Percentiles rank a stretch among this genome's conserved stretches.
These are phyloP conservation scores for Endotrypanum monterogeii DNA, from an alignment of 208 protist genomes.

Conservation along the genomic window DNA sequence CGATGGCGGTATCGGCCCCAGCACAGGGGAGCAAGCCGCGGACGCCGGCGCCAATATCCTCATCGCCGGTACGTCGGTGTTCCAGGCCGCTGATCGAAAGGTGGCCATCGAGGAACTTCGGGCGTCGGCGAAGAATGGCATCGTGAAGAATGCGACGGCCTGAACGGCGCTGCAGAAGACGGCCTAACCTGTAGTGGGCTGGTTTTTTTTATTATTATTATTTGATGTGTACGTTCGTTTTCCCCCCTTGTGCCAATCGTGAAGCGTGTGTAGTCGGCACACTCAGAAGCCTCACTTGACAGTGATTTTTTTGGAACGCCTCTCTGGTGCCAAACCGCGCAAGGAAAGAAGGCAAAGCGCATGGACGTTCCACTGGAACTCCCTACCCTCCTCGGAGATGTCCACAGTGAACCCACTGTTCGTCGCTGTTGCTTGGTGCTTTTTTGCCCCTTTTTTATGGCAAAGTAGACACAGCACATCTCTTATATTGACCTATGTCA, in stretches of 20 bases:
- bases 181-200: neutral
- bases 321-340: neutral
- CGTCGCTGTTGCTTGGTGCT: neutral
- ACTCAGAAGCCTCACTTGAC: neutral
- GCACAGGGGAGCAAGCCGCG: conserved; percentile 94
- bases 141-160: conserved; percentile 17
- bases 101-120: conserved; percentile 55
- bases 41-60: conserved; percentile 98
- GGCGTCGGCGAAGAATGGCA: conserved; percentile 34
- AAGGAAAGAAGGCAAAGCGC: neutral
- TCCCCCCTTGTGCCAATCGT: no score
- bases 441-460: conserved; percentile 3
- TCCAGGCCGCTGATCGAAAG: conserved; percentile 70
- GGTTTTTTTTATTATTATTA: neutral
- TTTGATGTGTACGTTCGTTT: neutral
- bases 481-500: neutral
- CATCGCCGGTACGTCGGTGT: conserved; percentile 98
- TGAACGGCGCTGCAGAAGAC: neutral
- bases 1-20: conserved; percentile 96
- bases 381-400: neutral
- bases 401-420: no score
- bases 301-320: neutral
- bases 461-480: neutral
- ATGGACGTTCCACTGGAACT: neutral
- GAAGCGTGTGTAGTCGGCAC: neutral